A percentile compares a stretch with the other conserved stretches of the same genome.
phyloP scores from a whole-genome alignment of 2,329 filamentous ascomycete genomes.

The Aureobasidium sp. region DNA sequence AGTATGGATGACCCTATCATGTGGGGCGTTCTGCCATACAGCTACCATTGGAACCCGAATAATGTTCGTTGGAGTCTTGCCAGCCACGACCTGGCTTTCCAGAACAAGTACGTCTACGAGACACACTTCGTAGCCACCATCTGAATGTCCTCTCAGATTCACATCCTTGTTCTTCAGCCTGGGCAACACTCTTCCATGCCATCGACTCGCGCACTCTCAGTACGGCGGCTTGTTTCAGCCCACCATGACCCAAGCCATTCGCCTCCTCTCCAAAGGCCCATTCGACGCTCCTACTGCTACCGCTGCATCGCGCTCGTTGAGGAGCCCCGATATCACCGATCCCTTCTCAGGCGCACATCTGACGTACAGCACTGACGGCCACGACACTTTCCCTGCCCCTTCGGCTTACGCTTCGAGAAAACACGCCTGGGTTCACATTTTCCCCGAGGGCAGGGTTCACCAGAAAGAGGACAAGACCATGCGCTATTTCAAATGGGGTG shows the following conservation, averaged over 20 bases:
- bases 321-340: conserved; percentile 36
- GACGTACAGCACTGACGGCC: conserved; percentile 59
- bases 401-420: conserved; percentile 63
- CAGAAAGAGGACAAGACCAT: conserved; percentile 72
- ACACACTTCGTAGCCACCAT: not conserved
- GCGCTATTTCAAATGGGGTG: conserved; percentile 98
- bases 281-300: conserved; percentile 9
- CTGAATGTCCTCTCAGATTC: conserved; percentile 42
- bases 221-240: conserved; percentile 85
- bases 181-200: conserved; percentile 85
- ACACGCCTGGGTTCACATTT: conserved; percentile 86
- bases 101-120: conserved; percentile 58
- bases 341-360: conserved; percentile 48
- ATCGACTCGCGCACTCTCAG: conserved; percentile 69
- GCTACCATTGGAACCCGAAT: conserved; percentile 61
- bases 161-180: conserved; percentile 74
- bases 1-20: conserved; percentile 91
- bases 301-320: not conserved
- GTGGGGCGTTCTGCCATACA: conserved; percentile 79
- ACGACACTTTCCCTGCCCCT: conserved; percentile 62
- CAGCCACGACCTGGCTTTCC: conserved; percentile 93
- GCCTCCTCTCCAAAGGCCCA: conserved; percentile 58
- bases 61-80: conserved; percentile 85
- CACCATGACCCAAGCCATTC: conserved; percentile 77
- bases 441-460: conserved; percentile 91